phyloP scores from a whole-genome alignment of 73 alveolate genomes.

The Durusdinium trenchii region DNA sequence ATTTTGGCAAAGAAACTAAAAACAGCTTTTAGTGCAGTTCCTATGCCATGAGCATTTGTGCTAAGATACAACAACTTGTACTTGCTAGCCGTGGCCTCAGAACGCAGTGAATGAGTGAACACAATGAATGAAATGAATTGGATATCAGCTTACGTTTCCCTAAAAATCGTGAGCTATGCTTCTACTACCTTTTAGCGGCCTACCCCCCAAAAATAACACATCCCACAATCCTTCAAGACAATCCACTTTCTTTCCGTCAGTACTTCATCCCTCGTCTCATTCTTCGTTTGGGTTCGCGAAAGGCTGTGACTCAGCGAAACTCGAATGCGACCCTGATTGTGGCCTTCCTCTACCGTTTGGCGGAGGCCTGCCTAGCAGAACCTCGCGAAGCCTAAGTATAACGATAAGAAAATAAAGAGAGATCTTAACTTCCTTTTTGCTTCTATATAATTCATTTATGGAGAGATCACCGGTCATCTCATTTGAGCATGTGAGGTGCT shows the following conservation, averaged over 20 bases:
- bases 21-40: background rate
- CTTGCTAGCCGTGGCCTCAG: constrained; percentile 40
- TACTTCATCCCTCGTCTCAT: background rate
- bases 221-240: background rate
- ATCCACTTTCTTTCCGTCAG: too few species aligned
- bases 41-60: background rate
- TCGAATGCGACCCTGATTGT: constrained; percentile 99
- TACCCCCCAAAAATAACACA: background rate
- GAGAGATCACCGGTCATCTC: background rate
- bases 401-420: background rate
- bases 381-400: background rate
- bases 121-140: too few species aligned
- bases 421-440: background rate
- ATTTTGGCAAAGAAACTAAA: constrained; percentile 97
- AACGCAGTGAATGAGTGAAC: background rate
- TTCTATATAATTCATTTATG: too few species aligned
- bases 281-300: background rate
- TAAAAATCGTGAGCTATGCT: too few species aligned
- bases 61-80: constrained; percentile 48
- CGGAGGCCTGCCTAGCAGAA: constrained; percentile 82
- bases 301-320: constrained; percentile 98
- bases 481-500: constrained; percentile 96
- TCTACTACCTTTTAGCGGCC: too few species aligned
- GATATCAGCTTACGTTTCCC: background rate
- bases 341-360: constrained; percentile 98